Evolutionary conservation across 2,329 filamentous ascomycete genomes (phyloP), one percentile per base, ranked within the genome.

Genomic region (Cladosporium phlei): DNA sequence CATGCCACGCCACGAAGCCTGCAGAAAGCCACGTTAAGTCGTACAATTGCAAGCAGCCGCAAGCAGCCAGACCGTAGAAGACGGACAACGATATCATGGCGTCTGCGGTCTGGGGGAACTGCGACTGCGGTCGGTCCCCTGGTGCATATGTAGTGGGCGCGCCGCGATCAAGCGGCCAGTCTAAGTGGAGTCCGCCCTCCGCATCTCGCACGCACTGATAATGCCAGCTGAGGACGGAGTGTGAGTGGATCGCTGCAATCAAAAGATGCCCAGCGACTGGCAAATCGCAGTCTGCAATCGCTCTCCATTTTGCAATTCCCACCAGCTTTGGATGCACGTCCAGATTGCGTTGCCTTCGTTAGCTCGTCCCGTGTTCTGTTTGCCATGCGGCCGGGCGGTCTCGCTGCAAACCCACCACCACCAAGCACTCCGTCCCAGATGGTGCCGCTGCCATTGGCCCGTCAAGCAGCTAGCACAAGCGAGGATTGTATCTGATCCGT

Each of bases 181-280:
- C n/a, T n/a, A 45, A 45, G 37, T 39, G 37, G 37, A 39, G 37
- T 39, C 22, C 4, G 14, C 24, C 19, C 37, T 39, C 37, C 37
- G 37, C 37, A 39, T 29, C 37, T 39, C 25, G 37, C 22, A 27
- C 37, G 37, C 29, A 44, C 28, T 28, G 21, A 14, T 38, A n/a
- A n/a, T 38, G 34, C 43, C 34, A 34, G 43, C 37, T 35, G 19
- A 34, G 27, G 19, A 35, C 35, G 44, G 35, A 24, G 44, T 40
- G 44, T 47, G 44, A 47, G 44, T 47, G 44, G 44, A 47, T 28
- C 44, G 44, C 44, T 32, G 44, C 35, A 38, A 47, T 47, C 35
- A 39, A 40, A 39, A 32, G 44, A 12, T 47, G 35, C 37, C 11
- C 14, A 14, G 20, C 37, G 11, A 11, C 20, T n/a, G 29, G 22